Base-by-base conservation (phyloP, 257 asterid species). In the Salvia hispanica region DNA sequence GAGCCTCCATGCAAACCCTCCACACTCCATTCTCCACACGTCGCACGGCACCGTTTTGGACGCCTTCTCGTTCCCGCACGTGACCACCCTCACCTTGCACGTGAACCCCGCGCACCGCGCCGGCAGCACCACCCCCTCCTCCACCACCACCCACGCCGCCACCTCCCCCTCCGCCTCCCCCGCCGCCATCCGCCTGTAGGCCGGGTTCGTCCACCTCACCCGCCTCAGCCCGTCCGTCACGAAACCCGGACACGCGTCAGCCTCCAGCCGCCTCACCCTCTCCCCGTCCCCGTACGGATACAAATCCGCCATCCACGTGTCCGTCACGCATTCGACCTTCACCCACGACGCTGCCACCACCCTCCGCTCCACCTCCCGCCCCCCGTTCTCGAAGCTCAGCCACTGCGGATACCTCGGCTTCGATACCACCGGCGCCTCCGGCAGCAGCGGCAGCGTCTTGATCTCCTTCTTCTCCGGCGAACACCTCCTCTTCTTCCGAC, bases 1-100 rank as follows among this genome's bases (percentile, higher is more conserved):
- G 34, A 92, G 83, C 74, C 96, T 84, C 98, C 98, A 92, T 84
- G 95, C 95, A 87, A 83, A 84, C 58, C 92, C 92, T 62, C 96
- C 96, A 28, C 83, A 66, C 3, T 78, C 90, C 96, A 92, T 77
- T 51, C 90, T 83, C 96, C 96, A 92, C 40, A 82, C 98, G 62
- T 92, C 98, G 14, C 98, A 89, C 48, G 92, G 95, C 65, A 89
- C 77, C 46, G 89, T 86, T 37, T 67, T 37, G 0, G 71, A 56
- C 11, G 46, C 60, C 48, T 73, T 80, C 66, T 74, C 84, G 65
- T 81, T 80, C 58, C 79, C 85, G 76, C 83, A 76, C 67, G 81
- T 77, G 65, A 84, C 80, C 43, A 88, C 83, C 74, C 88, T 79
- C 48, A 82, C 95, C n/a, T 81, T 71, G 81, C 97, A 86, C 71